These are phyloP conservation scores for Lanzia echinophila DNA, from an alignment of 2,329 filamentous ascomycete genomes.

Conservation along the genomic window DNA sequence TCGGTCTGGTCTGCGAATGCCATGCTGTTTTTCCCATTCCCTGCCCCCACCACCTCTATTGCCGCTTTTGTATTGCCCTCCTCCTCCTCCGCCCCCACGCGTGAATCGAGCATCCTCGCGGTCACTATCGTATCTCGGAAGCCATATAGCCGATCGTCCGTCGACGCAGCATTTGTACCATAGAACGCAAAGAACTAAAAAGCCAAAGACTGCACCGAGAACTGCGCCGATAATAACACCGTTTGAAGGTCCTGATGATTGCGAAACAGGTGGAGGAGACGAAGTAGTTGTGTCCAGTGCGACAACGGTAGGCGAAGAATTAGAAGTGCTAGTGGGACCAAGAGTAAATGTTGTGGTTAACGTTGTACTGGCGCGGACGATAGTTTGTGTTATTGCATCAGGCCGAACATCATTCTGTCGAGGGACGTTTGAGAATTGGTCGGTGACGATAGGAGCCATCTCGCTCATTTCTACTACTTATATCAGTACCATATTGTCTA, in stretches of 20 bases:
- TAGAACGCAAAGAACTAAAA: slow-evolving; percentile 32
- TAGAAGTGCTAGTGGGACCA: slow-evolving; percentile 1
- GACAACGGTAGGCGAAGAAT: slow-evolving; percentile 1
- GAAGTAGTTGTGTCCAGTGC: not conserved
- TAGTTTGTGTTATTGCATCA: slow-evolving; percentile 9
- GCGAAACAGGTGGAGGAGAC: not conserved
- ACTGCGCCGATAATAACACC: slow-evolving; percentile 14
- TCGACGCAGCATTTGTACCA: slow-evolving; percentile 27
- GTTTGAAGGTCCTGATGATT: not conserved
- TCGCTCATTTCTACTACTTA: no score
- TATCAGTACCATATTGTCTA: no score
- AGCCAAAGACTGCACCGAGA: slow-evolving; percentile 27
- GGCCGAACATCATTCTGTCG: slow-evolving; percentile 5
- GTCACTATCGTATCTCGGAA: not conserved
- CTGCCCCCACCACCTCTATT: slow-evolving; percentile 3
- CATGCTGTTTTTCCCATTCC: slow-evolving; percentile 2
- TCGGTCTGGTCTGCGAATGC: slow-evolving; percentile 11
- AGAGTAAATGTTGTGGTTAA: slow-evolving; percentile 14
- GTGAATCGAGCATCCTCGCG: slow-evolving; percentile 8
- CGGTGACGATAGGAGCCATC: not conserved
- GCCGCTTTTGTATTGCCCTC: not conserved
- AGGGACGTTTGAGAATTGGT: not conserved
- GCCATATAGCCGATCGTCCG: slow-evolving; percentile 1
- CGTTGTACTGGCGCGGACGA: slow-evolving; percentile 11
- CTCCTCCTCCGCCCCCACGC: no score